These are phyloP conservation scores for Hypoxylon perforatum DNA, from an alignment of 495 filamentous ascomycete genomes.

Conservation along the genomic window DNA sequence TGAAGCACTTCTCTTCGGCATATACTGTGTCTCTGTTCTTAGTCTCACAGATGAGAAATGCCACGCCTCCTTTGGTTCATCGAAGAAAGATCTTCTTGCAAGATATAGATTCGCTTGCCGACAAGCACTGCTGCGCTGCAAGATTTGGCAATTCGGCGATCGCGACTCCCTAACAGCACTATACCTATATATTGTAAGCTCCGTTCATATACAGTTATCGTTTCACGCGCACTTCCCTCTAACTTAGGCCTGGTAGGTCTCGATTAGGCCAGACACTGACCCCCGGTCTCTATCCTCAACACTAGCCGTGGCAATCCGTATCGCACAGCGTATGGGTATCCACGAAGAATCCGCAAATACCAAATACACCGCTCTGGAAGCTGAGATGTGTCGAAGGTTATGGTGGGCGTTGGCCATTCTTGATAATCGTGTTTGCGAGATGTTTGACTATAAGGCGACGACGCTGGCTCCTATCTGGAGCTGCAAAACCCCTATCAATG, in stretches of 20 bases:
- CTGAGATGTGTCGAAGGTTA: slow-evolving; percentile 67
- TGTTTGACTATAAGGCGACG: slow-evolving; percentile 50
- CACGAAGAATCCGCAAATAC: slow-evolving; percentile 55
- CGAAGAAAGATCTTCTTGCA: slow-evolving; percentile 58
- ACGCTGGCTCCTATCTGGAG: slow-evolving; percentile 65
- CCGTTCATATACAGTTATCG: slow-evolving; percentile 11
- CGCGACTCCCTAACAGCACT: slow-evolving; percentile 69
- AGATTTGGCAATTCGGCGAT: slow-evolving; percentile 58
- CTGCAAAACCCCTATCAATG: slow-evolving; percentile 63
- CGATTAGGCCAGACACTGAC: slow-evolving; percentile 54
- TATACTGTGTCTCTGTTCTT: slow-evolving; percentile 63
- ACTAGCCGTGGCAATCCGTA: slow-evolving; percentile 63
- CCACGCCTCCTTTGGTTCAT: slow-evolving; percentile 51
- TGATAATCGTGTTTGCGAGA: slow-evolving; percentile 62
- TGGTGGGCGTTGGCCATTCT: slow-evolving; percentile 69
- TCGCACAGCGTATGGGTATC: slow-evolving; percentile 65
- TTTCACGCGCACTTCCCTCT: no score
- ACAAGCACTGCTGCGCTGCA: slow-evolving; percentile 63
- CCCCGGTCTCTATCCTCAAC: slow-evolving; percentile 66
- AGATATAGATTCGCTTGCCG: slow-evolving; percentile 65
- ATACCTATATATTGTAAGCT: slow-evolving; percentile 68
- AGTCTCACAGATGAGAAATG: slow-evolving; percentile 60
- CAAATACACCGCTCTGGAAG: slow-evolving; percentile 56
- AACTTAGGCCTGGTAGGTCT: slow-evolving; percentile 57
- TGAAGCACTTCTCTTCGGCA: slow-evolving; percentile 66